These are phyloP conservation scores for Wallacemonas collosoma DNA, from an alignment of 208 protist genomes.

Conservation along the genomic window DNA sequence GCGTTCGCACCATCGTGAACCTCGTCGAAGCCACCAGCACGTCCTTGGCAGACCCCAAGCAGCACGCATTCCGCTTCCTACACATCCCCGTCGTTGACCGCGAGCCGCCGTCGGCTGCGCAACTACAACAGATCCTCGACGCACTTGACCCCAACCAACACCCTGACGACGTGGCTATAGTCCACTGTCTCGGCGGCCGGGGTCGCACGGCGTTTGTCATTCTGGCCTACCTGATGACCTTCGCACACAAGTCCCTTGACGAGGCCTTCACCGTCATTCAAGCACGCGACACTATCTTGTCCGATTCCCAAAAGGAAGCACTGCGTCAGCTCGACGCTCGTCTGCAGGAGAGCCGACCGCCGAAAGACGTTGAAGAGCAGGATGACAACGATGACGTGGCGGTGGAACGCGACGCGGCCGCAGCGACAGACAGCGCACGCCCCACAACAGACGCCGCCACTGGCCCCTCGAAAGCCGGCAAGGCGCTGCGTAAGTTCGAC, in stretches of 20 bases:
- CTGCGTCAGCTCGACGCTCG: slow-evolving; percentile 9
- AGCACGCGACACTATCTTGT: slow-evolving; percentile 18
- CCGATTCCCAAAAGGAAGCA: slow-evolving; percentile 15
- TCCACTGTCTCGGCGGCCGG: slow-evolving; percentile 23
- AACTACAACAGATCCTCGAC: slow-evolving; percentile 16
- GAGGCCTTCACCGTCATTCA: slow-evolving; percentile 19
- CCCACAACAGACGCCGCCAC: too few relatives aligned
- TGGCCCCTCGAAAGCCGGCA: background rate
- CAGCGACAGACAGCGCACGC: background rate
- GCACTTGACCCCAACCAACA: slow-evolving; percentile 10
- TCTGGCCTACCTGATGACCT: slow-evolving; percentile 20
- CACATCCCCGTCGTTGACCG: slow-evolving; percentile 22
- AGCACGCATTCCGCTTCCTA: slow-evolving; percentile 7
- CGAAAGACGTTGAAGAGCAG: background rate
- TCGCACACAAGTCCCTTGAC: slow-evolving; percentile 2
- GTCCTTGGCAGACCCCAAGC: slow-evolving; percentile 12
- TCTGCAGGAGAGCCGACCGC: background rate
- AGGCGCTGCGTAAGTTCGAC: slow-evolving; percentile 17
- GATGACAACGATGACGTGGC: background rate
- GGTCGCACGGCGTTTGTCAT: slow-evolving; percentile 22
- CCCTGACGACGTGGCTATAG: slow-evolving; percentile 11
- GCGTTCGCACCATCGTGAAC: slow-evolving; percentile 16
- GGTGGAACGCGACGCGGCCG: background rate
- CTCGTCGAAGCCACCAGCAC: slow-evolving; percentile 21
- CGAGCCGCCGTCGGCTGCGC: slow-evolving; percentile 8